Evolutionary conservation across 768 basidiomycete genomes (phyloP).

Genomic region (Strobilomyces echinocephalus): DNA sequence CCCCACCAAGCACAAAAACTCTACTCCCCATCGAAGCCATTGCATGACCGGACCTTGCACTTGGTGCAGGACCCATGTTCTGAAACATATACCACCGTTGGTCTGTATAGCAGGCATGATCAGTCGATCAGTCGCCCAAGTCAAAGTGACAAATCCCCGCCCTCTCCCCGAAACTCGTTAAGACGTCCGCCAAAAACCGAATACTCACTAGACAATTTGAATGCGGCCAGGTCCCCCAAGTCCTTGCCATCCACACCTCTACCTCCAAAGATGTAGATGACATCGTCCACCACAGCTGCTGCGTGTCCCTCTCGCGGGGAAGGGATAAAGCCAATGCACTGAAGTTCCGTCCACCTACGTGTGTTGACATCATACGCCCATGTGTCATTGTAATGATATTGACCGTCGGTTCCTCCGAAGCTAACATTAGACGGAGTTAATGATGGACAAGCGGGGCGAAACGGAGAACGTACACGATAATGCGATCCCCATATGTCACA

Average conservation of each 20-base stretch:
- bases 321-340: conserved; percentile 96
- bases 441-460: conserved; percentile 14
- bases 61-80: conserved; percentile 97
- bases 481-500: conserved; percentile 74
- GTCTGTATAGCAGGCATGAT: conserved; percentile 44
- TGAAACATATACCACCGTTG: conserved; percentile 99
- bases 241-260: conserved; percentile 97
- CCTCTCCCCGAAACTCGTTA: background rate
- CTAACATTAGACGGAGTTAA: conserved; percentile 37
- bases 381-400: conserved; percentile 98
- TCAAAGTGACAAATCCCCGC: background rate
- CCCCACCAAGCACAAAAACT: conserved; percentile 93
- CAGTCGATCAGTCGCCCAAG: conserved; percentile 2
- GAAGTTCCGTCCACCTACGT: conserved; percentile 82
- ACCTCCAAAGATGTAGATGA: conserved; percentile 96
- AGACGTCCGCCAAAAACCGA: background rate
- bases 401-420: conserved; percentile 98
- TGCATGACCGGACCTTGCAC: conserved; percentile 92
- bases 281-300: conserved; percentile 93
- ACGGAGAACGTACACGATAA: conserved; percentile 64
- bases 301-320: conserved; percentile 95
- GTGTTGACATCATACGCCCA: conserved; percentile 89
- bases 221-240: conserved; percentile 88
- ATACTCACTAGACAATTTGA: conserved; percentile 90
- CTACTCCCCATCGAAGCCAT: conserved; percentile 89